Base-by-base conservation (phyloP, 2,329 filamentous ascomycete species). In the Arthrobotrys conoides region DNA sequence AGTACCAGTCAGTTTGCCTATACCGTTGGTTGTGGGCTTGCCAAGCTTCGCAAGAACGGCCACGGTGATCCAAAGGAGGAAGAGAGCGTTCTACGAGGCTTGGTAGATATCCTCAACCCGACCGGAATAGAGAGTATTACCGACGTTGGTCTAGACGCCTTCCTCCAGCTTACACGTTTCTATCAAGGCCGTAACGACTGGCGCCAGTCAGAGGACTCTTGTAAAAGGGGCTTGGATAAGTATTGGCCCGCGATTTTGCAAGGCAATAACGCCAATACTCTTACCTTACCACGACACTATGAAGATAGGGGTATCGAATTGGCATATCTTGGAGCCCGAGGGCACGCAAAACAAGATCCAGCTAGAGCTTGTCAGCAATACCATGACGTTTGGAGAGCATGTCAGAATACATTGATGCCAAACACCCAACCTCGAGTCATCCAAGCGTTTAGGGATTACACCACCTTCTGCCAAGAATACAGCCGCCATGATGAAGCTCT, bases 391-490 rank as follows among this genome's bases (percentile, higher is more conserved):
- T 66, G 64, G 36, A 48, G 49, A 22, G 72, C 72, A 0, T 76
- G 48, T 27, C 66, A 76, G 20, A 76, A 66, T 30, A 76, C 72
- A 2, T 10, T 76, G 4, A 71, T 76, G 38, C 72, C 72, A 14
- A 76, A 76, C 18, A 71, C 66, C 33, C 24, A 65, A 20, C 41
- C 51, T 16, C 33, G 66, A 24, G 66, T 76, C 3, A 64, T 76
- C 18, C 33, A 57, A 33, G 65, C 72, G 1, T 76, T 76, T 30
- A 69, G 33, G 48, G 65, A 76, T 16, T 76, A 76, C 57, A 51
- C 22, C 3, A 51, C 12, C 6, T 76, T 76, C 48, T 76, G 72
- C 16, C 24, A 70, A 6, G 49, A 24, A 3, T 48, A 61, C 18
- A 66, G 49, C 6, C 41, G 36, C 10, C 12, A 38, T 5, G 36